Conservation (phyloP, 177 flowering plant species). For the Vitis hybrid region DNA sequence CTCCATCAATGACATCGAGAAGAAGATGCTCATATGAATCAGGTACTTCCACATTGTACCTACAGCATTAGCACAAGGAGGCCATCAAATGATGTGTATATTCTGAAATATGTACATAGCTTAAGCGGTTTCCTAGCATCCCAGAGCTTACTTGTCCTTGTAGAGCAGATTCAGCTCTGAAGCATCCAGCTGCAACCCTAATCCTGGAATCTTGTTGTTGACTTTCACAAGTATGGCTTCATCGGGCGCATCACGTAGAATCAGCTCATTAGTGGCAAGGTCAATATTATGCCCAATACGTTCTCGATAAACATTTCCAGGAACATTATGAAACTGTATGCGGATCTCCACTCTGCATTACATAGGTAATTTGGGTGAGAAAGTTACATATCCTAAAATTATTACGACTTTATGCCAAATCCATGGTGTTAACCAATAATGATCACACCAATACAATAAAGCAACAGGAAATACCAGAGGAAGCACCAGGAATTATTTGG, state of each 20-base stretch:
- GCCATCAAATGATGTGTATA: neutral
- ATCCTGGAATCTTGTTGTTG: constrained; percentile 66
- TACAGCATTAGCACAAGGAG: constrained; percentile 6
- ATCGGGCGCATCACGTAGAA: constrained; percentile 54
- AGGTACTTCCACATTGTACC: constrained; percentile 62
- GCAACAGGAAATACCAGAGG: no score
- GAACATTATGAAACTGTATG: constrained; percentile 53
- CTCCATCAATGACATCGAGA: constrained; percentile 65
- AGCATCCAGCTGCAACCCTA: constrained; percentile 57
- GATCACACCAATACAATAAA: neutral
- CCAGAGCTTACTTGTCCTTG: constrained; percentile 44
- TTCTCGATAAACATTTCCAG: constrained; percentile 58
- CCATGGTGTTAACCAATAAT: neutral
- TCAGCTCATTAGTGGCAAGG: constrained; percentile 59
- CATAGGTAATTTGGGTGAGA: neutral
- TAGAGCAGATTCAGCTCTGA: constrained; percentile 61
- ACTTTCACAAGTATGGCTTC: constrained; percentile 67
- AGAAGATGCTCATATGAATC: constrained; percentile 70
- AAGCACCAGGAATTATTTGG: no score
- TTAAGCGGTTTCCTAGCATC: no score
- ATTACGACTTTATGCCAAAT: neutral
- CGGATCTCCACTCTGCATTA: constrained; percentile 57
- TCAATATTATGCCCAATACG: constrained; percentile 42
- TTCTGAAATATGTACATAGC: no score
- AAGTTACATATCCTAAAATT: neutral